phyloP scores from a whole-genome alignment of 2,329 filamentous ascomycete genomes.

The Talaromyces sp. region DNA sequence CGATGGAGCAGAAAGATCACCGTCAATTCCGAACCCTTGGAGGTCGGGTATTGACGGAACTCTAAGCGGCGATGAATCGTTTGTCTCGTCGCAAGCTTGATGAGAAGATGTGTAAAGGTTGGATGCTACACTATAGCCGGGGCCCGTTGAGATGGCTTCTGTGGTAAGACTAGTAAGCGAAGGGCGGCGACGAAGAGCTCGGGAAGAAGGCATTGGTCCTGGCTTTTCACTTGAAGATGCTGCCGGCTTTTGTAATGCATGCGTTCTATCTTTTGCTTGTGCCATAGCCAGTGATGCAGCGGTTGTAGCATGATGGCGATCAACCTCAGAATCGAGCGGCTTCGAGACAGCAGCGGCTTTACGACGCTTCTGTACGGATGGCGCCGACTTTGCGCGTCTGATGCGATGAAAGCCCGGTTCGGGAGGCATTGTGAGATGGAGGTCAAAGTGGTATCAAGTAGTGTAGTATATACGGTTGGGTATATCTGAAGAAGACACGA shows the following conservation, averaged over 20 bases:
- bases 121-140: slow-evolving; percentile 1
- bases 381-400: slow-evolving; percentile 38
- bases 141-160: slow-evolving; percentile 14
- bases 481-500: slow-evolving; percentile 14
- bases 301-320: slow-evolving; percentile 36
- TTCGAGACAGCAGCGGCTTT: slow-evolving; percentile 24
- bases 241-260: slow-evolving; percentile 18
- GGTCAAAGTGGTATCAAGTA: slow-evolving; percentile 4
- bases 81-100: background rate
- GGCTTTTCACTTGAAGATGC: slow-evolving; percentile 21
- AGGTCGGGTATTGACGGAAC: slow-evolving; percentile 32
- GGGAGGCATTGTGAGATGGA: slow-evolving; percentile 24
- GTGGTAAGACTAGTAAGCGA: slow-evolving; percentile 20
- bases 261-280: slow-evolving; percentile 30
- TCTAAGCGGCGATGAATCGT: slow-evolving; percentile 20
- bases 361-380: slow-evolving; percentile 34
- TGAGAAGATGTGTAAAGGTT: background rate
- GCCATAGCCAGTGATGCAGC: slow-evolving; percentile 44
- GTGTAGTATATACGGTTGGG: slow-evolving; percentile 8
- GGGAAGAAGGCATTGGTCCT: slow-evolving; percentile 25
- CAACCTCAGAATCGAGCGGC: slow-evolving; percentile 29
- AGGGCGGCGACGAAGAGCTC: slow-evolving; percentile 21
- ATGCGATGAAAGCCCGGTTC: slow-evolving; percentile 28
- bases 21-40: slow-evolving; percentile 30
- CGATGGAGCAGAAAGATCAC: slow-evolving; percentile 41